phyloP scores from a whole-genome alignment of 352 stramenopile genomes.

The Globisporangium echinulatum region DNA sequence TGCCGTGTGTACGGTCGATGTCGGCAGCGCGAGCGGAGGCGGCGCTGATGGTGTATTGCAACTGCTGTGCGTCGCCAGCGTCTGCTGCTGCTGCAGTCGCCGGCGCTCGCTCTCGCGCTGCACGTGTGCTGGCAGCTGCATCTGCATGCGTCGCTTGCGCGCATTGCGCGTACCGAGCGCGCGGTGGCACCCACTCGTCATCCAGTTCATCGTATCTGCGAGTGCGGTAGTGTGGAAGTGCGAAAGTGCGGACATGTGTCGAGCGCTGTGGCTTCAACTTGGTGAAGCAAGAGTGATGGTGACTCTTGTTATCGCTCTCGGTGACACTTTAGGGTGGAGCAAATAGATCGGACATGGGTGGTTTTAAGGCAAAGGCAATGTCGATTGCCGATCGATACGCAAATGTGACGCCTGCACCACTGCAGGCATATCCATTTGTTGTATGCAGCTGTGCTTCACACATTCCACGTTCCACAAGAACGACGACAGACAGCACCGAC shows the following conservation, averaged over 20 bases:
- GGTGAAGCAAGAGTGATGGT: neutral
- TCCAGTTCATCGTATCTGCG: slow-evolving; percentile 49
- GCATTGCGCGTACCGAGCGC: slow-evolving; percentile 33
- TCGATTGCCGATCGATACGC: no score
- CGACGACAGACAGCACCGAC: no score
- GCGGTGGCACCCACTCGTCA: slow-evolving; percentile 53
- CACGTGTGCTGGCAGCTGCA: slow-evolving; percentile 45
- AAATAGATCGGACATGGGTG: neutral
- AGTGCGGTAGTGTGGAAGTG: neutral
- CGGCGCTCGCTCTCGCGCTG: slow-evolving; percentile 21
- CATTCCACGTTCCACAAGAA: no score
- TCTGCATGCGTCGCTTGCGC: slow-evolving; percentile 35
- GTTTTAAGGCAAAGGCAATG: neutral
- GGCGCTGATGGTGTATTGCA: slow-evolving; percentile 10
- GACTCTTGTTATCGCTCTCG: neutral
- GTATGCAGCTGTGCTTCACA: no score
- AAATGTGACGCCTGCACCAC: no score
- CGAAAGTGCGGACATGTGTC: neutral
- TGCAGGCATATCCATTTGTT: no score
- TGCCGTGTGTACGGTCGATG: neutral
- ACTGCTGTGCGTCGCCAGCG: neutral
- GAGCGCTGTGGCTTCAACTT: neutral
- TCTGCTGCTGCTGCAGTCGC: slow-evolving; percentile 1
- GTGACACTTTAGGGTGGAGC: neutral
- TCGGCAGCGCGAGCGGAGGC: slow-evolving; percentile 11